These are phyloP conservation scores for Carallia brachiata DNA, from an alignment of 345 rosid genomes.

Conservation along the genomic window DNA sequence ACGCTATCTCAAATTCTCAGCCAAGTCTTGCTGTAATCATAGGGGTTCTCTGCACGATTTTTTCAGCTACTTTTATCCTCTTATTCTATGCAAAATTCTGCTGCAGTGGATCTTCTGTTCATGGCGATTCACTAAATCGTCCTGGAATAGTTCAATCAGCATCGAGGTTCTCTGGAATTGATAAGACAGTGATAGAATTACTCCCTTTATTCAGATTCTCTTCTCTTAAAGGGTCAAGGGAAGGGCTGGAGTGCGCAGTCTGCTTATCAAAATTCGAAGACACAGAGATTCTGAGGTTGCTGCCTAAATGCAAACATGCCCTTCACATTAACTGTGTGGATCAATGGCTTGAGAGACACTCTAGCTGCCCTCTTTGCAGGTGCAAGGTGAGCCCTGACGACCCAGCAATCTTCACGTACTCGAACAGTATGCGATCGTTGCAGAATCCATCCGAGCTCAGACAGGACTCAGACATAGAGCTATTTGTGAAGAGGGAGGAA, in stretches of 20 bases:
- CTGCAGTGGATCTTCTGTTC: conserved; percentile 29
- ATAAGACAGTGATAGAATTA: conserved; percentile 62
- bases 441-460: conserved; percentile 41
- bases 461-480: conserved; percentile 53
- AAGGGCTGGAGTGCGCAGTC: conserved; percentile 82
- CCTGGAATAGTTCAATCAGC: conserved; percentile 30
- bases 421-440: conserved; percentile 54
- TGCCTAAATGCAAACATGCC: conserved; percentile 85
- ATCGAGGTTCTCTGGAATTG: conserved; percentile 69
- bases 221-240: conserved; percentile 60
- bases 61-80: conserved; percentile 58
- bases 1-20: conserved; percentile 48
- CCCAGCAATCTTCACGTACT: conserved; percentile 39
- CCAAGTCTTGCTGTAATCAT: conserved; percentile 81
- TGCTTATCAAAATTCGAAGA: conserved; percentile 84
- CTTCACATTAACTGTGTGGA: conserved; percentile 83
- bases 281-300: conserved; percentile 57
- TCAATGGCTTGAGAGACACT: conserved; percentile 84
- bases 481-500: conserved; percentile 66
- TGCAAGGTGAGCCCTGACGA: conserved; percentile 53
- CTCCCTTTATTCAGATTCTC: conserved; percentile 91
- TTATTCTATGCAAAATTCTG: conserved; percentile 68
- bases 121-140: conserved; percentile 13
- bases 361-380: conserved; percentile 88
- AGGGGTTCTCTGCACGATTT: conserved; percentile 48